These are phyloP conservation scores for Dentipellis fragilis DNA, from an alignment of 768 basidiomycete genomes.

Conservation along the genomic window DNA sequence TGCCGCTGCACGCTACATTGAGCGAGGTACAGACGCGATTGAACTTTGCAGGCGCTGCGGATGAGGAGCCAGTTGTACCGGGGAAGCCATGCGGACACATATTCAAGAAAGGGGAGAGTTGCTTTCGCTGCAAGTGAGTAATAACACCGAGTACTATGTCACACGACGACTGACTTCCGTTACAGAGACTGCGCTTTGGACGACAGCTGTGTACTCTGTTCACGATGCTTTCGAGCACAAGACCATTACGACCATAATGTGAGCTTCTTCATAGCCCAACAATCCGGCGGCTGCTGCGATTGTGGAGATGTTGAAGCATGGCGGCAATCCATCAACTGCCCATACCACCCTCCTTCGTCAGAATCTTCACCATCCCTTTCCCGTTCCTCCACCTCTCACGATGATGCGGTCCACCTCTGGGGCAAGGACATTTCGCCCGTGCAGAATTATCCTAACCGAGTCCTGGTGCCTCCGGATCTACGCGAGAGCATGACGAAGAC, in stretches of 20 bases:
- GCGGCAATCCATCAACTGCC: slow-evolving; percentile 57
- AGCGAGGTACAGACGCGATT: slow-evolving; percentile 59
- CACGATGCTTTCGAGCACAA: slow-evolving; percentile 83
- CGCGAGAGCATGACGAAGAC: slow-evolving; percentile 68
- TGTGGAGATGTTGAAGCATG: slow-evolving; percentile 91
- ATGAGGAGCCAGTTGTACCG: slow-evolving; percentile 48
- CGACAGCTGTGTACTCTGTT: slow-evolving; percentile 84
- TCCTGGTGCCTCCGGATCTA: slow-evolving; percentile 50
- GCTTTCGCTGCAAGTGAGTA: slow-evolving; percentile 88
- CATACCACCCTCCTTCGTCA: slow-evolving; percentile 56
- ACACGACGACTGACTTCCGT: not conserved
- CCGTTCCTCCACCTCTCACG: slow-evolving; percentile 16
- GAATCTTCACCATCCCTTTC: slow-evolving; percentile 21
- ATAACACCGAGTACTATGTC: not conserved
- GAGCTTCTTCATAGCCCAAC: slow-evolving; percentile 86
- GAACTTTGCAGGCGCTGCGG: slow-evolving; percentile 48
- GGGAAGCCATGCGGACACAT: slow-evolving; percentile 77
- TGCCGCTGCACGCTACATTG: slow-evolving; percentile 54
- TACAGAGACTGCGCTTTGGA: slow-evolving; percentile 83
- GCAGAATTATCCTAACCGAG: slow-evolving; percentile 47
- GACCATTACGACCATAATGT: slow-evolving; percentile 84
- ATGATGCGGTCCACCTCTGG: slow-evolving; percentile 9
- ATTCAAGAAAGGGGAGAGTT: slow-evolving; percentile 85
- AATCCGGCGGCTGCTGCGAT: slow-evolving; percentile 90
- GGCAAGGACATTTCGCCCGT: slow-evolving; percentile 49